Base-by-base conservation (phyloP, 306 rosid species). In the Castanea sativa region DNA sequence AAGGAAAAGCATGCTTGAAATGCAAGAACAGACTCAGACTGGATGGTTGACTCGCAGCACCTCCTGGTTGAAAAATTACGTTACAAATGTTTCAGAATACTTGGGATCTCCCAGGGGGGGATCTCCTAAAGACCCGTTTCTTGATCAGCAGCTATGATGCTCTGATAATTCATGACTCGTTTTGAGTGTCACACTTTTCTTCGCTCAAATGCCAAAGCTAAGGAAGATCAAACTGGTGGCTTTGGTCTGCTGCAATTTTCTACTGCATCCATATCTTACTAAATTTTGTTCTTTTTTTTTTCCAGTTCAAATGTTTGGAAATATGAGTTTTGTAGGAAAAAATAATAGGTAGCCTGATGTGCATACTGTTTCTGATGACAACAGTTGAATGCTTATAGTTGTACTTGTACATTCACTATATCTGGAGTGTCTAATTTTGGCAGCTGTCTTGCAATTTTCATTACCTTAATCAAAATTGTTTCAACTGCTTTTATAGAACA, bases 41-140 rank as follows among this genome's bases (percentile, higher is more conserved):
- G 98, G 91, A 52, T 96, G 98, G 99, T 77, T 96, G 81, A 93
- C 88, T 0, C 86, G 99, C 78, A 91, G 97, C 88, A 85, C 92
- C 58, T 91, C 98, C 70, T 88, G 91, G 99, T 81, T 96, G 91
- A 93, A 93, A 83, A 80, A 77, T 69, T 75, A 80, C n/a, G 87
- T 68, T 70, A 69, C 78, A 6, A 77, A 86, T 71, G 91, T 87
- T 76, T 72, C 97, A 30, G 97, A 82, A 56, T 80, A 83, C 71
- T n/a, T 90, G 63, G 87, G 76, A 38, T 82, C 97, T 74, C 94
- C 98, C 14, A 92, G 23, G 72, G 72, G 72, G 72, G 72, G 72
- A 75, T 2, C 89, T 73, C 97, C 94, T 12, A 90, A 16, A 79
- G 96, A 87, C 60, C 82, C 87, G 7, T 81, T 18, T 89, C 98